These are phyloP conservation scores for Salix brachista DNA, from an alignment of 345 rosid species.

Conservation along the genomic window DNA sequence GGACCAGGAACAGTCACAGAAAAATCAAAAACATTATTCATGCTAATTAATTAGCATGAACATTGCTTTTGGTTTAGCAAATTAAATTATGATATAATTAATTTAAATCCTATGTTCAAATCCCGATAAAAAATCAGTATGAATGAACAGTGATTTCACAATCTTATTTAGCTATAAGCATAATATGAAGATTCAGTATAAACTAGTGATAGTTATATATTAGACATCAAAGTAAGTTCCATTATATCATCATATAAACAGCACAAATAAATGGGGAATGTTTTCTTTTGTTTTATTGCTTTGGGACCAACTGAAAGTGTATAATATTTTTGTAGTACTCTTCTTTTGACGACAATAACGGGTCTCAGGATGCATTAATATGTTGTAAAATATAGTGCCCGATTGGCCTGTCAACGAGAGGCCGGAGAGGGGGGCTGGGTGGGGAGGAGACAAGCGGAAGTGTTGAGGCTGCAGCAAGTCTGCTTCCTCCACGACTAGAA, in stretches of 20 bases:
- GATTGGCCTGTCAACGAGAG: not conserved
- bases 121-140: too few species aligned
- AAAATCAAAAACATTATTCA: too few species aligned
- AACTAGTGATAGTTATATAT: too few species aligned
- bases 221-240: not conserved
- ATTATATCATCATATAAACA: not conserved
- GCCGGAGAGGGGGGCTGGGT: not conserved
- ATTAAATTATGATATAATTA: too few species aligned
- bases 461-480: conserved; percentile 26
- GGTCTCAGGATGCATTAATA: not conserved
- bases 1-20: too few species aligned
- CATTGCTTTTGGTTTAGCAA: too few species aligned
- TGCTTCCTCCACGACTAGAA: conserved; percentile 20
- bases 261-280: not conserved
- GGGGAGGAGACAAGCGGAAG: conserved; percentile 16
- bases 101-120: too few species aligned
- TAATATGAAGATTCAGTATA: too few species aligned
- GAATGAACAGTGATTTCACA: too few species aligned
- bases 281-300: not conserved
- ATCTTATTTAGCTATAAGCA: too few species aligned
- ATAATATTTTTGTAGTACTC: too few species aligned
- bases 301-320: not conserved
- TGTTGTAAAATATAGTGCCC: not conserved
- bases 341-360: not conserved
- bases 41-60: too few species aligned